Percentiles rank a stretch among this genome's conserved stretches.
phyloP scores from a whole-genome alignment of 305 asterid genomes.

The Nicotiana rustica region DNA sequence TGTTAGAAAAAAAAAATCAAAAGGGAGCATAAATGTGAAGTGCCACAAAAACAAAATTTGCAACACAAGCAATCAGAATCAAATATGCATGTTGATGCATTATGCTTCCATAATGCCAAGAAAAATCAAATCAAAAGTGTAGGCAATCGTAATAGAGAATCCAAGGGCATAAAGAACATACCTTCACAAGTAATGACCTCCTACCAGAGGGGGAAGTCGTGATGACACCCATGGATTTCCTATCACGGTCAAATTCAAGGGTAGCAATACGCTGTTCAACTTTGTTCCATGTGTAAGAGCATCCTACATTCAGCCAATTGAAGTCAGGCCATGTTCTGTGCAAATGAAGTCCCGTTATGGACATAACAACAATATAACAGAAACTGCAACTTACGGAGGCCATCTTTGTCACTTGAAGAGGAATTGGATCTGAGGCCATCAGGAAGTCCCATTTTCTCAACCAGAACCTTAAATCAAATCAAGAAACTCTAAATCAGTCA shows the following conservation, averaged over 20 bases:
- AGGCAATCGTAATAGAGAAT: constrained; percentile 6
- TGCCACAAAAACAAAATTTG: not conserved
- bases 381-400: constrained; percentile 68
- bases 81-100: not conserved
- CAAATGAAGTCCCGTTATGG: constrained; percentile 13
- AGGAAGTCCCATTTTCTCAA: constrained; percentile 97
- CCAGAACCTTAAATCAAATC: constrained; percentile 75
- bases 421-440: constrained; percentile 57
- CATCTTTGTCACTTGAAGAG: constrained; percentile 58
- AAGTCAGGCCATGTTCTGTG: constrained; percentile 42
- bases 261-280: constrained; percentile 87
- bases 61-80: not conserved
- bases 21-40: not conserved
- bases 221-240: constrained; percentile 96
- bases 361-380: not conserved
- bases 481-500: constrained; percentile 34
- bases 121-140: not conserved
- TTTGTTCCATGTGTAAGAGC: constrained; percentile 75
- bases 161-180: constrained; percentile 38
- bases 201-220: constrained; percentile 67
- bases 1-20: not conserved
- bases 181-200: constrained; percentile 83
- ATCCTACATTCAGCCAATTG: constrained; percentile 52
- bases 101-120: not conserved
- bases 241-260: constrained; percentile 93